These are phyloP conservation scores for Plasmodium inui DNA, from an alignment of 169 alveolate species.

Conservation along the genomic window DNA sequence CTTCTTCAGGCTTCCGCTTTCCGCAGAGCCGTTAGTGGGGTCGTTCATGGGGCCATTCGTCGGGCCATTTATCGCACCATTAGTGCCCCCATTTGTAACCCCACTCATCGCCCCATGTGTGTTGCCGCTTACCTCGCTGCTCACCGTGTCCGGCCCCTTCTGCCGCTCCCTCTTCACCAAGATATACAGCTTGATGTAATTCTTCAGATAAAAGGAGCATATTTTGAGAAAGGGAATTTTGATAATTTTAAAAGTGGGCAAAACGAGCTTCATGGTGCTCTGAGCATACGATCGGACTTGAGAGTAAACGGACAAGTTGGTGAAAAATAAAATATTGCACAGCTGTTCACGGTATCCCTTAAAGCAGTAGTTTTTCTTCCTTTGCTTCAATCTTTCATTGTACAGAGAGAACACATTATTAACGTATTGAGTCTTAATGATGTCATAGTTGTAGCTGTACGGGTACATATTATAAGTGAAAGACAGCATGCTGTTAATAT, in stretches of 20 bases:
- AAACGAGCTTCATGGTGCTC: constrained; percentile 47
- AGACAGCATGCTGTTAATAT: constrained; percentile 52
- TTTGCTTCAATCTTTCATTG: constrained; percentile 70
- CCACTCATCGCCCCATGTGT: not conserved
- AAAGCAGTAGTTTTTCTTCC: constrained; percentile 49
- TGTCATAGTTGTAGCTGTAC: constrained; percentile 62
- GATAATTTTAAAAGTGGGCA: constrained; percentile 65
- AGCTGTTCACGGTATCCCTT: constrained; percentile 51
- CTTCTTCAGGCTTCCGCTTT: not conserved
- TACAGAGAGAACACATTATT: constrained; percentile 41
- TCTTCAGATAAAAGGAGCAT: constrained; percentile 42
- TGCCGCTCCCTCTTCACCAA: not conserved
- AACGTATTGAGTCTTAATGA: constrained; percentile 61
- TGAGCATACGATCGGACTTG: constrained; percentile 74
- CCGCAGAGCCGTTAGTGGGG: not conserved
- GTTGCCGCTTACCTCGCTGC: not conserved
- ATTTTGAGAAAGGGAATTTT: constrained; percentile 52
- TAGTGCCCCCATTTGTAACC: no score
- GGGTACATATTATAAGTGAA: constrained; percentile 71
- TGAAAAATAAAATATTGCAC: constrained; percentile 65
- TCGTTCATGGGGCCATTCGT: no score
- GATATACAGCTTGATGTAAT: constrained; percentile 33
- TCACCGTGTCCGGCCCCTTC: not conserved
- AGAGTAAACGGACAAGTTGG: constrained; percentile 59
- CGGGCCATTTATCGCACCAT: no score